Conservation (phyloP, 331 rosid genomes). For the Malus hybrid region DNA sequence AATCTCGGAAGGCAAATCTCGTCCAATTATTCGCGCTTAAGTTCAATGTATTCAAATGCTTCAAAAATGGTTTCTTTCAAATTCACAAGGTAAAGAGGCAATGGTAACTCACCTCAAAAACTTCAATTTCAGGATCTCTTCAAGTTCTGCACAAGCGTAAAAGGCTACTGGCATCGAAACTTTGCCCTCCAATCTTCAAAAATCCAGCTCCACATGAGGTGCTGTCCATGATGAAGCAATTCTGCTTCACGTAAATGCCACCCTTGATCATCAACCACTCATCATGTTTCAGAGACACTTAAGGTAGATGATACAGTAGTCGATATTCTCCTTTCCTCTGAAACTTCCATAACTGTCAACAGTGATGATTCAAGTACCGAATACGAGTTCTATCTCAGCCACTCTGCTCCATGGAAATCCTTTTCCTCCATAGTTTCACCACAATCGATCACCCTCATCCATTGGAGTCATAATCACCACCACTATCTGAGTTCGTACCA, state of each 20-base stretch:
- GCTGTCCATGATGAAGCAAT: neutral
- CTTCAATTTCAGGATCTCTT: neutral
- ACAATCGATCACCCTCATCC: conserved; percentile 32
- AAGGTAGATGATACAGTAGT: neutral
- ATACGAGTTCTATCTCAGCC: neutral
- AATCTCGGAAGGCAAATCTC: neutral
- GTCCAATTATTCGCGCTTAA: neutral
- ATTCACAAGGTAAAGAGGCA: neutral
- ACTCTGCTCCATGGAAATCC: conserved; percentile 12
- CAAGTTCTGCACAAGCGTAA: neutral
- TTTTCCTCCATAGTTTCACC: conserved; percentile 20
- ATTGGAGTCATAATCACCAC: conserved; percentile 38
- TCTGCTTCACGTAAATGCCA: neutral
- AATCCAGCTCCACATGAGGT: neutral
- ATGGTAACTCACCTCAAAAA: neutral
- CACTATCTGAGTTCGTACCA: conserved; percentile 23
- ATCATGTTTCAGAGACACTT: neutral
- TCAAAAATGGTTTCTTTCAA: neutral
- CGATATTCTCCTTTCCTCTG: neutral
- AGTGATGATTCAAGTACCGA: conserved; percentile 1
- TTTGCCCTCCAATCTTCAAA: neutral
- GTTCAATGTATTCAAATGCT: neutral
- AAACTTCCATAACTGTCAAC: neutral
- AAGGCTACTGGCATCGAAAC: neutral
- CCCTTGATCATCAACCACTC: neutral